phyloP scores from a whole-genome alignment of 805 yeast genomes.

The Monosporozyma servazzii region DNA sequence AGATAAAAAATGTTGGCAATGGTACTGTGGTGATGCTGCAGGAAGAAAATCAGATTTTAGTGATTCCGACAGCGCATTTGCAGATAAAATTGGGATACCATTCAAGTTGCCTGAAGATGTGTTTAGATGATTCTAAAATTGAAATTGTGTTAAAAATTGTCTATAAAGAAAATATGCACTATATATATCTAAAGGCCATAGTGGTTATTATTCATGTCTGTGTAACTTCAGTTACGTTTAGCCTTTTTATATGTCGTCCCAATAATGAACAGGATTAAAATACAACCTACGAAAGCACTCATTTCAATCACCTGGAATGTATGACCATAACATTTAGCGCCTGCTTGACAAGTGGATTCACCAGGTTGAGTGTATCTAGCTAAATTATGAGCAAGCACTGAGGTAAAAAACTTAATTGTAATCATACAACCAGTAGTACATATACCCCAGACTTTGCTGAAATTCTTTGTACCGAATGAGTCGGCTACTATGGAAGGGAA shows the following conservation, averaged over 20 bases:
- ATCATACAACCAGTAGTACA: slow-evolving; percentile 62
- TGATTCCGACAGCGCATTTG: slow-evolving; percentile 69
- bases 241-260: not conserved
- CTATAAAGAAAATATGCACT: not conserved
- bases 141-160: not conserved
- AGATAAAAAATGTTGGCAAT: slow-evolving; percentile 7
- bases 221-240: not conserved
- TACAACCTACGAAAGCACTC: not conserved
- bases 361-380: slow-evolving; percentile 36
- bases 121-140: slow-evolving; percentile 27
- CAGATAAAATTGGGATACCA: slow-evolving; percentile 41
- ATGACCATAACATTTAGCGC: slow-evolving; percentile 40
- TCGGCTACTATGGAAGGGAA: slow-evolving; percentile 76
- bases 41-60: slow-evolving; percentile 74
- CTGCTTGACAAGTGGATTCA: slow-evolving; percentile 36
- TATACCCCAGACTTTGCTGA: slow-evolving; percentile 71
- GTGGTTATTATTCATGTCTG: not conserved
- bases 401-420: slow-evolving; percentile 44
- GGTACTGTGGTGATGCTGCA: slow-evolving; percentile 93
- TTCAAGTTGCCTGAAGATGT: slow-evolving; percentile 69
- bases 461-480: slow-evolving; percentile 54
- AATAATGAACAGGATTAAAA: not conserved
- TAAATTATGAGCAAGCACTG: slow-evolving; percentile 46
- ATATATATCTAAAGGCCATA: not conserved
- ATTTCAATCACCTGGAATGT: slow-evolving; percentile 23